A percentile compares a stretch with the other conserved stretches of the same genome.
Conservation (phyloP, 163 green algal genomes). For the Chlorella variabilis region DNA sequence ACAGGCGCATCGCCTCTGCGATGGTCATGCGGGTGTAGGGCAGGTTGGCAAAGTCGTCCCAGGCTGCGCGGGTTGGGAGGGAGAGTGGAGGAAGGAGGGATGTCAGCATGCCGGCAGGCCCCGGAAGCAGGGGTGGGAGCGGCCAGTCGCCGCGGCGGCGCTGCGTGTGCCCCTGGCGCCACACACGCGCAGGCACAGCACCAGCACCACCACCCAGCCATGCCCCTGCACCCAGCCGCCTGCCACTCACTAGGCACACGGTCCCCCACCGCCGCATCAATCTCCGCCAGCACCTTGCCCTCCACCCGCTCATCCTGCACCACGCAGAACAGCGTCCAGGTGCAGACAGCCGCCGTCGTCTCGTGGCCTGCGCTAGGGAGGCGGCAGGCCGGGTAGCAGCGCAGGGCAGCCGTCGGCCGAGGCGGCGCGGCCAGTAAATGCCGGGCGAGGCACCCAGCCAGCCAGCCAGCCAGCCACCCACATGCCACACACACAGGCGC, state of each 20-base stretch:
- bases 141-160: too few species aligned
- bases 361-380: slow-evolving; percentile 92
- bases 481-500: background rate
- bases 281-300: slow-evolving; percentile 70
- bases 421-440: too few species aligned
- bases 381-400: too few species aligned
- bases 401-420: too few species aligned
- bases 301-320: slow-evolving; percentile 65
- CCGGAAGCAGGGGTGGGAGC: background rate
- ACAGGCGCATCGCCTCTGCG: slow-evolving; percentile 90
- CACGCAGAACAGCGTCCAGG: slow-evolving; percentile 91
- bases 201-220: too few species aligned
- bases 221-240: too few species aligned
- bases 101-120: background rate
- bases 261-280: slow-evolving; percentile 75
- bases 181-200: too few species aligned
- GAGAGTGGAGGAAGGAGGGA: too few species aligned
- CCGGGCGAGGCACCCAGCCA: too few species aligned
- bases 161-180: too few species aligned
- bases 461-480: background rate
- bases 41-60: slow-evolving; percentile 77
- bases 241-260: slow-evolving; percentile 48
- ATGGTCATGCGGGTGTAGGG: slow-evolving; percentile 71
- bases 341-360: slow-evolving; percentile 93
- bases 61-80: slow-evolving; percentile 43